Percentiles rank a stretch among this genome's conserved stretches.
These are phyloP conservation scores for Blastomyces emzantsi DNA, from an alignment of 2,329 filamentous ascomycete genomes.

Conservation along the genomic window DNA sequence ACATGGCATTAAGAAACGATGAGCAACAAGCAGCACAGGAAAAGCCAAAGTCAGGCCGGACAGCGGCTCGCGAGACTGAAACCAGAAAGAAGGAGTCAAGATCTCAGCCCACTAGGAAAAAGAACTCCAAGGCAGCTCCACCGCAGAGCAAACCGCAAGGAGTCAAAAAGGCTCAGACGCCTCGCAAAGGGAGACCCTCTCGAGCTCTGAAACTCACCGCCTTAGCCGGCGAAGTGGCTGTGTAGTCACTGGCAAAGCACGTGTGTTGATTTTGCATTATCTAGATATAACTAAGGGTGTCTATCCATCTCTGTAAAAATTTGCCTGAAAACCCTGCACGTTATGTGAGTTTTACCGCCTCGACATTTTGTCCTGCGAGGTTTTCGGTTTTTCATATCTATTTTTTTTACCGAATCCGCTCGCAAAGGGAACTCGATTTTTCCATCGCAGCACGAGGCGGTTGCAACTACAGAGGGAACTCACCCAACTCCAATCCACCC, in stretches of 20 bases:
- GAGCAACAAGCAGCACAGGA: background rate
- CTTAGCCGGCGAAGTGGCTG: background rate
- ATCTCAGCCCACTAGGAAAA: background rate
- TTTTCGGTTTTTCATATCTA: no score
- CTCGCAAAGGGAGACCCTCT: background rate
- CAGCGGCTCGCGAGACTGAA: background rate
- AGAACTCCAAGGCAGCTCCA: background rate
- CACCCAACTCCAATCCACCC: background rate
- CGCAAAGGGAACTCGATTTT: background rate
- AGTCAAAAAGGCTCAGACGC: background rate
- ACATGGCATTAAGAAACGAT: background rate
- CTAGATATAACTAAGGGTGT: background rate
- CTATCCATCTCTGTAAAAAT: background rate
- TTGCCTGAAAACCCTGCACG: background rate
- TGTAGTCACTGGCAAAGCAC: background rate
- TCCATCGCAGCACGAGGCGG: background rate
- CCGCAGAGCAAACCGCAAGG: background rate
- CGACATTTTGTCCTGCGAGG: background rate
- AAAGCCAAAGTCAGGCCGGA: background rate
- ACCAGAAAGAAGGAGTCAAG: background rate
- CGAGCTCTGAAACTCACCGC: background rate
- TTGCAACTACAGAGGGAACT: background rate
- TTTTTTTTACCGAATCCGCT: background rate
- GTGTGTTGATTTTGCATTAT: background rate
- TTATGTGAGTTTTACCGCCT: background rate